Percentiles rank a stretch among this genome's conserved stretches.
Evolutionary conservation across 1,139 yeast species (phyloP).

Genomic region (Blastobotrys ciferrii): DNA sequence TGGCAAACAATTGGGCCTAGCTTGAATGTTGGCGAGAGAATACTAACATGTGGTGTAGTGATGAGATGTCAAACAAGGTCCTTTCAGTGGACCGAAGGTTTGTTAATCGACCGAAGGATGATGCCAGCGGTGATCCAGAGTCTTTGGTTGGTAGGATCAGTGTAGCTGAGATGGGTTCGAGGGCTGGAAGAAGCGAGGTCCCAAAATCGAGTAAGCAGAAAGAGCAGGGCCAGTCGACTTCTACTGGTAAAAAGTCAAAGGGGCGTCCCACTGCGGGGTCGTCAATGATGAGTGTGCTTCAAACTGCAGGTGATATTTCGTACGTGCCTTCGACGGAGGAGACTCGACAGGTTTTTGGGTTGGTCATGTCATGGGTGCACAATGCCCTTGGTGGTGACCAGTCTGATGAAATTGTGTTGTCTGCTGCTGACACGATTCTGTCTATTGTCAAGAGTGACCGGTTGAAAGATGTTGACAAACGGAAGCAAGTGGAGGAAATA

Average conservation of each 20-base stretch:
- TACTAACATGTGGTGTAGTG: conserved; percentile 23
- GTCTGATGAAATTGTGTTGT: conserved; percentile 52
- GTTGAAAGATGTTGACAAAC: conserved; percentile 43
- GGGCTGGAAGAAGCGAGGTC: conserved; percentile 36
- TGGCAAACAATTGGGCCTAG: too few species aligned
- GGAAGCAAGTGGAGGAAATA: conserved; percentile 45
- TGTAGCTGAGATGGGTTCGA: conserved; percentile 67
- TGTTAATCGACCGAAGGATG: conserved; percentile 43
- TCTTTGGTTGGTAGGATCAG: conserved; percentile 67
- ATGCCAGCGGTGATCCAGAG: conserved; percentile 61
- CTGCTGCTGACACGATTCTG: conserved; percentile 65
- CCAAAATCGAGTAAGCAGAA: conserved; percentile 17
- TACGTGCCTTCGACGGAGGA: conserved; percentile 53
- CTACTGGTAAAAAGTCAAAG: conserved; percentile 21
- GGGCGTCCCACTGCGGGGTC: conserved; percentile 29
- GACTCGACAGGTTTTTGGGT: conserved; percentile 46
- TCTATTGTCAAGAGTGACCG: conserved; percentile 55
- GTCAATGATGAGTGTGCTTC: conserved; percentile 20
- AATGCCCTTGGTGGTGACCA: conserved; percentile 50
- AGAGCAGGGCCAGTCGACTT: conserved; percentile 22
- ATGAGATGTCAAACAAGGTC: conserved; percentile 67
- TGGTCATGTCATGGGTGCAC: conserved; percentile 51
- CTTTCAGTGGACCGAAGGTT: conserved; percentile 55
- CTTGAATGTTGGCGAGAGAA: too few species aligned
- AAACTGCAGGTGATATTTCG: conserved; percentile 5